Conservation (phyloP, 148 eudicot species). For the Rhododendron ferrugineum region DNA sequence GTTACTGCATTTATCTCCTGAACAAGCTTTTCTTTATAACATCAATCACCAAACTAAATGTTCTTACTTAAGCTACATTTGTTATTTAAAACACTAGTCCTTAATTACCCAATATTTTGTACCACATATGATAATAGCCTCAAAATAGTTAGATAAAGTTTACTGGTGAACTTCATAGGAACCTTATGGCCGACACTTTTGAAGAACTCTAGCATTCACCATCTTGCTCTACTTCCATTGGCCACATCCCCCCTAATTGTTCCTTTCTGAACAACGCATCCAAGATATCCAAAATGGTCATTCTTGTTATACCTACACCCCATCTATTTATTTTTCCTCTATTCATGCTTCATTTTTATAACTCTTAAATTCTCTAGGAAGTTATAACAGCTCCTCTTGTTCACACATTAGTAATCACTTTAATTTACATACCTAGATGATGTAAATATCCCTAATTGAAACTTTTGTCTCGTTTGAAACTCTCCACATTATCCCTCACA, state of each 20-base stretch:
- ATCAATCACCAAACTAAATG: neutral
- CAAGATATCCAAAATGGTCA: neutral
- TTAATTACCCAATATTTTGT: neutral
- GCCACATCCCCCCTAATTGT: neutral
- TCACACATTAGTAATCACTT: neutral
- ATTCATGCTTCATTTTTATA: no score
- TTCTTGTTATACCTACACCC: no score
- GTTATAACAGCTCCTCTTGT: neutral
- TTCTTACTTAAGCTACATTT: neutral
- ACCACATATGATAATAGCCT: neutral
- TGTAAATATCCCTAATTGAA: neutral
- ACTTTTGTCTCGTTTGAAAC: neutral
- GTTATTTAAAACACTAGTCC: neutral
- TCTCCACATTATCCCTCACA: neutral
- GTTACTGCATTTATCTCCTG: neutral
- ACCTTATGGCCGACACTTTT: neutral
- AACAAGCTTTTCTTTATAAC: neutral
- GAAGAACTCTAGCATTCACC: neutral
- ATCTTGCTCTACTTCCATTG: neutral
- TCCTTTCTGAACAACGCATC: neutral
- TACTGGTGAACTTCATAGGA: neutral
- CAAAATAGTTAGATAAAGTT: neutral
- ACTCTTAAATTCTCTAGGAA: no score
- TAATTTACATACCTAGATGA: neutral
- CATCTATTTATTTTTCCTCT: no score